phyloP scores from a whole-genome alignment of 108 stramenopile genomes.

The Fistulifera solaris region DNA sequence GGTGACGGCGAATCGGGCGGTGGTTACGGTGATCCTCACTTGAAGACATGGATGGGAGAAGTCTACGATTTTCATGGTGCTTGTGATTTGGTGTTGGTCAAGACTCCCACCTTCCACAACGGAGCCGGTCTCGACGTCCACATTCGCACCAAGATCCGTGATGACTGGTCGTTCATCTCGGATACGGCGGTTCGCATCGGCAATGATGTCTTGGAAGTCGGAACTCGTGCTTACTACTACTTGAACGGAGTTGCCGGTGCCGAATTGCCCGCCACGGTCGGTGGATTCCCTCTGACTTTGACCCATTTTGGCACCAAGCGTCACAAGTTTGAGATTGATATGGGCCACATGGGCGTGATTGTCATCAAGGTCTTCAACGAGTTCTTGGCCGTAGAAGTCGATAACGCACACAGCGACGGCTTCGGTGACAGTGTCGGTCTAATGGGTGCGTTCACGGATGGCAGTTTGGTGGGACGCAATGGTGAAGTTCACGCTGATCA shows the following conservation, averaged over 20 bases:
- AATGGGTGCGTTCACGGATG: slow-evolving; percentile 3
- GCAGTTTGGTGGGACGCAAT: slow-evolving; percentile 6
- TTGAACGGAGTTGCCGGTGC: neutral
- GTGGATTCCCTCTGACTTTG: neutral
- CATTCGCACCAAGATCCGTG: slow-evolving; percentile 9
- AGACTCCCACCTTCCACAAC: slow-evolving; percentile 7
- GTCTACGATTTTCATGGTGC: slow-evolving; percentile 7
- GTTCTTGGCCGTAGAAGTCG: slow-evolving; percentile 1
- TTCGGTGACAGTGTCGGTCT: slow-evolving; percentile 14
- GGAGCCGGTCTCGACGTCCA: slow-evolving; percentile 9
- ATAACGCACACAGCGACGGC: neutral
- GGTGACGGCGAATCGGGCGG: neutral
- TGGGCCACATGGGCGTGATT: slow-evolving; percentile 3
- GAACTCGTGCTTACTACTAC: neutral
- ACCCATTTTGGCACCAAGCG: neutral
- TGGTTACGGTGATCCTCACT: slow-evolving; percentile 8
- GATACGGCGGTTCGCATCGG: slow-evolving; percentile 6
- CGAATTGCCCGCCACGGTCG: neutral
- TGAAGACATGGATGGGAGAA: slow-evolving; percentile 8
- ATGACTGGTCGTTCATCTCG: slow-evolving; percentile 7
- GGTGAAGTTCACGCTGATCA: slow-evolving; percentile 3
- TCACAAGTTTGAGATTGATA: slow-evolving; percentile 2
- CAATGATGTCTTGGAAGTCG: slow-evolving; percentile 9
- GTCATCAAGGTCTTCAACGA: slow-evolving; percentile 8
- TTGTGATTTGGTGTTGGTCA: slow-evolving; percentile 9